phyloP scores from a whole-genome alignment of 73 alveolate species.

The Paramecium pentaurelia region DNA sequence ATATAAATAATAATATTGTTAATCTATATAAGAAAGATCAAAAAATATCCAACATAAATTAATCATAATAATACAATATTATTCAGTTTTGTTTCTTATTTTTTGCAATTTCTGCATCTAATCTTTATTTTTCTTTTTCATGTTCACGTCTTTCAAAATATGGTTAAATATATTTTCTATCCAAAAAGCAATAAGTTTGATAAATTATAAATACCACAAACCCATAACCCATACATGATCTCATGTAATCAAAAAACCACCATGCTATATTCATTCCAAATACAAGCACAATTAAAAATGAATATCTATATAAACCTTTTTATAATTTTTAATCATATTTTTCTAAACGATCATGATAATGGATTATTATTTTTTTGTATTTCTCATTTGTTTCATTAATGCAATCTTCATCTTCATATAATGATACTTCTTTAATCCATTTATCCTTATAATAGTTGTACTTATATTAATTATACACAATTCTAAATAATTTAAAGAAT shows the following conservation, averaged over 20 bases:
- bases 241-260: neutral
- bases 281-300: neutral
- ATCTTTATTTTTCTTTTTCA: neutral
- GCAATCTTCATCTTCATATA: neutral
- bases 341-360: conserved; percentile 7
- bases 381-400: neutral
- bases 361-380: neutral
- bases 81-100: conserved; percentile 6
- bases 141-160: neutral
- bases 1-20: too few species aligned
- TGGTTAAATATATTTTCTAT: neutral
- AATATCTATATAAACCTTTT: neutral
- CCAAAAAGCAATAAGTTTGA: neutral
- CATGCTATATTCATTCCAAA: neutral
- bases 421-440: neutral
- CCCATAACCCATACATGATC: neutral
- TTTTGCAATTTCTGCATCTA: conserved; percentile 36
- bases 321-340: neutral
- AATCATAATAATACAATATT: neutral
- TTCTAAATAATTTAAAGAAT: neutral
- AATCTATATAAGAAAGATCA: too few species aligned
- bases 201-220: neutral
- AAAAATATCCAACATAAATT: neutral
- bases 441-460: neutral
- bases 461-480: neutral